Evolutionary conservation across 1,284 basidiomycete genomes (phyloP), one percentile per base, ranked within the genome.

Genomic region (Ceratobasidium sp.): DNA sequence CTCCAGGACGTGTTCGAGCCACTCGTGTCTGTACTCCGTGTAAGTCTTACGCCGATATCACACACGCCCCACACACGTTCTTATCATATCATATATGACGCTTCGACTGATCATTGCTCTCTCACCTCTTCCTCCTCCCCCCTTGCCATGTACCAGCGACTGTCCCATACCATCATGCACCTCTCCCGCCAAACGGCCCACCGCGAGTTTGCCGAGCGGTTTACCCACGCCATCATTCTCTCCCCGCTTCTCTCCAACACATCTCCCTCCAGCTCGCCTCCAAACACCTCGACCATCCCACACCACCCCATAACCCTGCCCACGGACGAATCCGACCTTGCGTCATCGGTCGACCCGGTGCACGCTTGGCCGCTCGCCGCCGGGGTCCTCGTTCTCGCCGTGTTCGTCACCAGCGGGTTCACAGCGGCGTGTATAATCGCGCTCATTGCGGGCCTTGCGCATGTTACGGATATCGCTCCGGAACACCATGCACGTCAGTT

Each of bases 171-270:
- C 53, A 77, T 81, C 44, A 71, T 80, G 63, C 79, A 71, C 66
- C 68, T 64, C 79, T 61, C 78, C 60, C 68, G 79, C 80, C n/a
- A 72, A 46, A 78, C 84, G 13, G 79, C 83, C 28, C 82, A 83
- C 69, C 83, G 81, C 67, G 82, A 84, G 56, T 93, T 94, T 81
- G 89, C 91, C 18, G 94, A 95, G 84, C 91, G 90, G 66, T 95
- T 95, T 89, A 94, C 94, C 84, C 95, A 95, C 87, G 90, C 90
- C 79, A 89, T 95, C n/a, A 94, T 95, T 78, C 94, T 94, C 3
- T 95, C 94, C 0, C 91, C 93, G 2, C 87, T 95, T 9, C 88
- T 95, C 23, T 90, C 92, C 2, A 46, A 53, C 44, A 83, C 88
- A 6, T 80, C 80, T 26, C 76, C 81, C 23, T 51, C 81, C 20